phyloP scores from a whole-genome alignment of 108 stramenopile species.

The Cyclotella distinguenda region DNA sequence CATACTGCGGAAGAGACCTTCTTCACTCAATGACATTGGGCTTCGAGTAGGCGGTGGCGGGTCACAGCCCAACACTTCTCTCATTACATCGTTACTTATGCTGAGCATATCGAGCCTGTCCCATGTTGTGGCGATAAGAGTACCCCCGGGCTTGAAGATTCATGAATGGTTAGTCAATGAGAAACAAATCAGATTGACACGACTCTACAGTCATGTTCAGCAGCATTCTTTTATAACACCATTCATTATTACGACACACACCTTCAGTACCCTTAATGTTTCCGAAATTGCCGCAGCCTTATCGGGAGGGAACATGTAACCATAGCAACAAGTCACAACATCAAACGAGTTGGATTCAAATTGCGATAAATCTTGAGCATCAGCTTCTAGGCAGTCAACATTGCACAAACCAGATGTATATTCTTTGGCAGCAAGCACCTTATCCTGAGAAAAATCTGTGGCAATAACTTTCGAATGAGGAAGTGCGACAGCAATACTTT shows the following conservation, averaged over 20 bases:
- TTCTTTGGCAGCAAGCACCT: slow-evolving; percentile 16
- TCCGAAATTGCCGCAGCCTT: slow-evolving; percentile 23
- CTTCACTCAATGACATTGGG: slow-evolving; percentile 30
- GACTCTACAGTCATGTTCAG: neutral
- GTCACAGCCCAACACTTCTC: slow-evolving; percentile 6
- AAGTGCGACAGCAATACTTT: slow-evolving; percentile 19
- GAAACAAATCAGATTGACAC: neutral
- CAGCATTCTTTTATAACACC: neutral
- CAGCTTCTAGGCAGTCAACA: slow-evolving; percentile 2
- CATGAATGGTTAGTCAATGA: too few relatives aligned
- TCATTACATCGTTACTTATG: slow-evolving; percentile 20
- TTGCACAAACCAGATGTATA: neutral
- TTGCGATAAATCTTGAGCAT: slow-evolving; percentile 12
- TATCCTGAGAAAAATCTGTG: slow-evolving; percentile 26
- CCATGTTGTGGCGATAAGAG: slow-evolving; percentile 37
- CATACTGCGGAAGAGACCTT: slow-evolving; percentile 21
- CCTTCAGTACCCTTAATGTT: slow-evolving; percentile 21
- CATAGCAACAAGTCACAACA: slow-evolving; percentile 41
- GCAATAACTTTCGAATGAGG: slow-evolving; percentile 21
- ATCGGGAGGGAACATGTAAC: slow-evolving; percentile 40
- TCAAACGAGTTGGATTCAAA: slow-evolving; percentile 25
- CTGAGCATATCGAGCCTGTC: slow-evolving; percentile 22
- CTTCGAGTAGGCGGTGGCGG: slow-evolving; percentile 33
- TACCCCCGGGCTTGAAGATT: slow-evolving; percentile 27
- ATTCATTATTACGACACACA: neutral